Evolutionary conservation across 495 filamentous ascomycete genomes (phyloP).

Genomic region (Neurospora tetraspora): DNA sequence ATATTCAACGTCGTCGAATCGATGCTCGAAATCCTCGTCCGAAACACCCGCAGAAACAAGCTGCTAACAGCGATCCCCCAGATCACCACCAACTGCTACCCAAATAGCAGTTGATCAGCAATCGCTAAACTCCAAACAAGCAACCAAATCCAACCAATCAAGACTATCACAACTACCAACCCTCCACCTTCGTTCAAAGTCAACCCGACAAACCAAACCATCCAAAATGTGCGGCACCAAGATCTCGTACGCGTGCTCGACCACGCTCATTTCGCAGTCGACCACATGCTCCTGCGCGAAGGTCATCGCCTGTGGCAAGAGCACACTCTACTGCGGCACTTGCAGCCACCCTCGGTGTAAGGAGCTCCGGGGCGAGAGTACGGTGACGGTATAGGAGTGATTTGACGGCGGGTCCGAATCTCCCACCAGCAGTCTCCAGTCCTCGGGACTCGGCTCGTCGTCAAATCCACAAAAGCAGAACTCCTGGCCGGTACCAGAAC

Average conservation of each 20-base stretch:
- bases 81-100: background rate
- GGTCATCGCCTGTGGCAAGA: conserved; percentile 21
- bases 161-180: background rate
- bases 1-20: background rate
- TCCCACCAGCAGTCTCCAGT: background rate
- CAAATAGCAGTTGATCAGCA: background rate
- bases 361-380: conserved; percentile 18
- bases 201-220: background rate
- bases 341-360: conserved; percentile 20
- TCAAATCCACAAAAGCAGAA: background rate
- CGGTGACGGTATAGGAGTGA: background rate
- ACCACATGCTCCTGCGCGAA: conserved; percentile 17
- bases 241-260: conserved; percentile 24
- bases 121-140: background rate
- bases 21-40: background rate
- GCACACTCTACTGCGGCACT: conserved; percentile 22
- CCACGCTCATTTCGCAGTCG: conserved; percentile 21
- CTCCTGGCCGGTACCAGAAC: background rate
- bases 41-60: background rate
- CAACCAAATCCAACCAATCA: background rate
- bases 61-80: background rate
- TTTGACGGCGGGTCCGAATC: background rate
- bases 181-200: background rate
- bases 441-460: background rate
- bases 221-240: conserved; percentile 21